Conservation (phyloP, 2,329 filamentous ascomycete genomes). For the Chaetothyriales sp. region DNA sequence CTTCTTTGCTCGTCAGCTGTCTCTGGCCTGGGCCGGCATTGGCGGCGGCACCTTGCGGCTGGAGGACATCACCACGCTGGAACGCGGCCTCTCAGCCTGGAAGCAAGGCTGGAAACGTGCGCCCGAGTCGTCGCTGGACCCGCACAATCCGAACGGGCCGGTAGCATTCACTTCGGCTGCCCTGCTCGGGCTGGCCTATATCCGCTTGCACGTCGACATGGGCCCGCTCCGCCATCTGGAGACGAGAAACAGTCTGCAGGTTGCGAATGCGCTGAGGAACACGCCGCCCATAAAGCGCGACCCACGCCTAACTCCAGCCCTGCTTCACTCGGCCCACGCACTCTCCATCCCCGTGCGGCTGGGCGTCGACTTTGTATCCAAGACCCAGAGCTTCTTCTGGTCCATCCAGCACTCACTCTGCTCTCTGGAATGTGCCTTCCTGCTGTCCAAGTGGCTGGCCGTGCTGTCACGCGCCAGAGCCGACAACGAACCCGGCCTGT, state of each 20-base stretch:
- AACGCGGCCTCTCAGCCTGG: conserved; percentile 36
- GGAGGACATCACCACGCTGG: conserved; percentile 31
- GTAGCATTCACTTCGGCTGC: conserved; percentile 39
- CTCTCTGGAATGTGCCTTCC: conserved; percentile 38
- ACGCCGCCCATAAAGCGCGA: conserved; percentile 30
- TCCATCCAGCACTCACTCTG: conserved; percentile 40
- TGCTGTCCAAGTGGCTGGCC: conserved; percentile 32
- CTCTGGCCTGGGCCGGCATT: conserved; percentile 29
- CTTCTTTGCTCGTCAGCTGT: conserved; percentile 36
- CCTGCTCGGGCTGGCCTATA: conserved; percentile 33
- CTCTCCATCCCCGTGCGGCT: conserved; percentile 39
- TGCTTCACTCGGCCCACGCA: conserved; percentile 39
- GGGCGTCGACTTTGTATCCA: conserved; percentile 38
- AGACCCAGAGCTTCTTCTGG: conserved; percentile 40
- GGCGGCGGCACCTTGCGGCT: conserved; percentile 28
- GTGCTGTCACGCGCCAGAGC: conserved; percentile 29
- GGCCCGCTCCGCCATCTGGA: conserved; percentile 33
- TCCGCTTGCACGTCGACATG: conserved; percentile 33
- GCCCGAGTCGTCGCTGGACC: conserved; percentile 39
- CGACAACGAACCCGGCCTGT: conserved; percentile 25
- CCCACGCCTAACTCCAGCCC: conserved; percentile 33
- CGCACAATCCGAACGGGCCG: conserved; percentile 37
- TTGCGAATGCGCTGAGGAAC: conserved; percentile 31
- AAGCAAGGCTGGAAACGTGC: conserved; percentile 38
- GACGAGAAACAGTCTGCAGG: conserved; percentile 31